These are phyloP conservation scores for Stagonosporopsis vannaccii DNA, from an alignment of 2,329 filamentous ascomycete species.

Conservation along the genomic window DNA sequence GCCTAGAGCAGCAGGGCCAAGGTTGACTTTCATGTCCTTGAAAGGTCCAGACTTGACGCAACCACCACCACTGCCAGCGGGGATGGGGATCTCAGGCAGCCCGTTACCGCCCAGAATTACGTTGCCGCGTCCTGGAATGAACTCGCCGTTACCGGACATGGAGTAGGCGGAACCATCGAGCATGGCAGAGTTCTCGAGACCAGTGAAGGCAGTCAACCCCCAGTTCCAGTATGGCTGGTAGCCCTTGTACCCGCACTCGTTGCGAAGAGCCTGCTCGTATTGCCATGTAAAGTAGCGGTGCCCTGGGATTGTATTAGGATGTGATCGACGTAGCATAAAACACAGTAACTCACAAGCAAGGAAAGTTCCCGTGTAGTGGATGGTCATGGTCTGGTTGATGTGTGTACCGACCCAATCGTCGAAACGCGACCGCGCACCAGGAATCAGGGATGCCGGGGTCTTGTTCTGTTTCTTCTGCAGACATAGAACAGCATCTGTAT, in stretches of 20 bases:
- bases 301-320: constrained; percentile 37
- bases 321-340: too few relatives aligned
- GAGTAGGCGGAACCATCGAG: constrained; percentile 63
- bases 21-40: constrained; percentile 47
- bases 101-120: constrained; percentile 31
- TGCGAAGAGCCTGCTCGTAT: constrained; percentile 51
- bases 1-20: constrained; percentile 23
- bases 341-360: constrained; percentile 13
- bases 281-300: constrained; percentile 52
- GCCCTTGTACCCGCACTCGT: constrained; percentile 53
- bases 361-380: constrained; percentile 46
- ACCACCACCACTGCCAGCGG: constrained; percentile 62
- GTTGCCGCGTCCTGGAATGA: constrained; percentile 35
- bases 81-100: constrained; percentile 45
- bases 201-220: constrained; percentile 55
- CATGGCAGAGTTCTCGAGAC: constrained; percentile 56
- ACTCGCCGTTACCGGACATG: constrained; percentile 56
- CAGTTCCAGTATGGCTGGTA: constrained; percentile 61
- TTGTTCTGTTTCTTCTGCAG: constrained; percentile 38
- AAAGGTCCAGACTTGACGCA: constrained; percentile 62
- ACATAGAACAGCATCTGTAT: constrained; percentile 49
- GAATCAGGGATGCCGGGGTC: constrained; percentile 34
- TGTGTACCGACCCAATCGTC: constrained; percentile 51
- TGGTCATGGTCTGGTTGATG: constrained; percentile 44
- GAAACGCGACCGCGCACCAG: constrained; percentile 45